These are phyloP conservation scores for Ogataea parapolymorpha DNA, from an alignment of 805 yeast species.

Conservation along the genomic window DNA sequence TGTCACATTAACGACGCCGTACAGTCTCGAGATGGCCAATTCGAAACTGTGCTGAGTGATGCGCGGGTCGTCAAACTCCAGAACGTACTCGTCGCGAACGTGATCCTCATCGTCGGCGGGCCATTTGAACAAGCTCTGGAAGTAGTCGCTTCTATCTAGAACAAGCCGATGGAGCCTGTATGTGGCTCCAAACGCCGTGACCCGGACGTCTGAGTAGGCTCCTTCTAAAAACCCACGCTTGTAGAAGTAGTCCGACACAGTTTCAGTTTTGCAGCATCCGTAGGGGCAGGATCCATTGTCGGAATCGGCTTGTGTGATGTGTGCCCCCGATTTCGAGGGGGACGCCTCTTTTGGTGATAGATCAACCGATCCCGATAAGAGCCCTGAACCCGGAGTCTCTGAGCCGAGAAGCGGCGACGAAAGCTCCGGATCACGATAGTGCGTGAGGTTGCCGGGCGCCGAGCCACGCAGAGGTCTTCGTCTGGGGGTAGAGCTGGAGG, in stretches of 20 bases:
- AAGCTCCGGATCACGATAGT: constrained; percentile 14
- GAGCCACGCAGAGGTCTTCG: constrained; percentile 17
- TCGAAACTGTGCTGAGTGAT: constrained; percentile 47
- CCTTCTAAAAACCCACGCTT: constrained; percentile 43
- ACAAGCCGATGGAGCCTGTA: constrained; percentile 47
- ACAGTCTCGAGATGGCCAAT: constrained; percentile 43
- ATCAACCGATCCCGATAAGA: constrained; percentile 11
- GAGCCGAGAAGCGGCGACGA: constrained; percentile 1
- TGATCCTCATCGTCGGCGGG: constrained; percentile 10
- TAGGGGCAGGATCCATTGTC: constrained; percentile 22
- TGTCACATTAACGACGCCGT: constrained; percentile 39
- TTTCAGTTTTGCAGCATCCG: constrained; percentile 27
- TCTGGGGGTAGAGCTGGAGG: constrained; percentile 12
- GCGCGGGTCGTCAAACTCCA: constrained; percentile 39
- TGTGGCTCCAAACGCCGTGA: constrained; percentile 42
- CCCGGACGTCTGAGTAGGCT: constrained; percentile 45
- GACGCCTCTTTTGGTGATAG: constrained; percentile 11
- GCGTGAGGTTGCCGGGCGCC: constrained; percentile 22
- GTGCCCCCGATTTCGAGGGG: background rate
- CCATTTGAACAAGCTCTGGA: constrained; percentile 48
- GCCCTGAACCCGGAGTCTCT: constrained; percentile 8
- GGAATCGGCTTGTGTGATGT: constrained; percentile 1
- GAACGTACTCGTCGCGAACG: constrained; percentile 18
- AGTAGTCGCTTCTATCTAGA: constrained; percentile 45
- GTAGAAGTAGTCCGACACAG: constrained; percentile 31